Percentiles rank a stretch among this genome's conserved stretches.
Evolutionary conservation across 1,284 basidiomycete genomes (phyloP).

Genomic region (Grifola frondosa): DNA sequence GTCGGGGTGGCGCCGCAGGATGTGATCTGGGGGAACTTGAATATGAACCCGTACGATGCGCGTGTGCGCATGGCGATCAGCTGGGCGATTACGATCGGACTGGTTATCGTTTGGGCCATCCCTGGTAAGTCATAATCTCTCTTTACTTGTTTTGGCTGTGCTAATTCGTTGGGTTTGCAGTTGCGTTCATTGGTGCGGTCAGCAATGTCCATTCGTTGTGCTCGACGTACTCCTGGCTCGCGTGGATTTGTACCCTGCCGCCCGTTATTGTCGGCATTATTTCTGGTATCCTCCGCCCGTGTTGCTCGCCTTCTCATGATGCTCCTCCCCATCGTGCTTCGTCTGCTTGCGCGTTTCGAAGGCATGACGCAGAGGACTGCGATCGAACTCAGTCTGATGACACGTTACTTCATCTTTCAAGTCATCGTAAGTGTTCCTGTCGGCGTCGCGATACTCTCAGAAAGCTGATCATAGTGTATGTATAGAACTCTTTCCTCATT

Average conservation of each 20-base stretch:
- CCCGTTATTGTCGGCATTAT: slow-evolving; percentile 76
- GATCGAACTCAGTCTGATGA: slow-evolving; percentile 90
- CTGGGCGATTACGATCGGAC: slow-evolving; percentile 59
- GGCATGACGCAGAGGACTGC: slow-evolving; percentile 81
- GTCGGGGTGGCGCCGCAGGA: slow-evolving; percentile 81
- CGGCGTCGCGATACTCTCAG: slow-evolving; percentile 3
- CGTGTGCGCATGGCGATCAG: slow-evolving; percentile 61
- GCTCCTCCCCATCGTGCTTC: slow-evolving; percentile 85
- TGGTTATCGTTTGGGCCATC: slow-evolving; percentile 75
- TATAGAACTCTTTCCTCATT: slow-evolving; percentile 85
- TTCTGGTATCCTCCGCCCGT: slow-evolving; percentile 85
- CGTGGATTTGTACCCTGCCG: slow-evolving; percentile 81
- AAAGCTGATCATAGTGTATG: background rate
- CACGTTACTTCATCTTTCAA: slow-evolving; percentile 90
- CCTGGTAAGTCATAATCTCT: slow-evolving; percentile 46
- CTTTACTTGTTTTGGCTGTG: background rate
- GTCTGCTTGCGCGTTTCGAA: slow-evolving; percentile 75
- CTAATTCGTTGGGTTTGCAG: slow-evolving; percentile 35
- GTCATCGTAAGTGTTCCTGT: slow-evolving; percentile 63
- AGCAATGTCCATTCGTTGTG: slow-evolving; percentile 83
- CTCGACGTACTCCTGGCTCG: slow-evolving; percentile 63
- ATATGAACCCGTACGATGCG: slow-evolving; percentile 88
- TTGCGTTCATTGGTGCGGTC: slow-evolving; percentile 84
- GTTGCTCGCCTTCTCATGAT: slow-evolving; percentile 87
- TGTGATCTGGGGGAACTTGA: slow-evolving; percentile 88